phyloP scores from a whole-genome alignment of 78 protist species.

The Tieghemostelium lacteum region DNA sequence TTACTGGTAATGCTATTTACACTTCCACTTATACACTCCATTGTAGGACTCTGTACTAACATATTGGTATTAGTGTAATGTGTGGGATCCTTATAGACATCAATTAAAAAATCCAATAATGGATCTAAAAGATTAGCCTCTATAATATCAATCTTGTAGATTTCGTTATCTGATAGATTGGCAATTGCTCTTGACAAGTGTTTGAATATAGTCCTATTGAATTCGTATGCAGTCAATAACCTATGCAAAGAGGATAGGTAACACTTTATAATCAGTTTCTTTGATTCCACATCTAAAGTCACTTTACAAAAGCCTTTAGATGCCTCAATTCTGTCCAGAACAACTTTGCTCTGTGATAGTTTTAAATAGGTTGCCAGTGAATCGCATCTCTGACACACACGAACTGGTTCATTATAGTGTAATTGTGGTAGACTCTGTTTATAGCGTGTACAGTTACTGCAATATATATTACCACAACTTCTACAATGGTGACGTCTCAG shows the following conservation, averaged over 20 bases:
- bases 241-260: not conserved
- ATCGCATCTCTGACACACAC: constrained; percentile 63
- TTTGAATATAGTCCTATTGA: constrained; percentile 11
- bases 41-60: too few species aligned
- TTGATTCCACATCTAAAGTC: not conserved
- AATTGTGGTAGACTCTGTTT: constrained; percentile 58
- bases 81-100: not conserved
- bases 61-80: too few species aligned
- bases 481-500: constrained; percentile 67
- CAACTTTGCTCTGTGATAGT: not conserved
- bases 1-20: not conserved
- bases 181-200: constrained; percentile 33
- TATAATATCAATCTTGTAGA: constrained; percentile 33
- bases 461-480: constrained; percentile 67
- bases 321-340: constrained; percentile 9
- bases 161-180: constrained; percentile 56
- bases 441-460: constrained; percentile 52
- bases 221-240: not conserved
- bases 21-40: not conserved
- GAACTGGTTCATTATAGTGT: constrained; percentile 69
- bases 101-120: constrained; percentile 24
- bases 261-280: constrained; percentile 38
- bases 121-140: constrained; percentile 24
- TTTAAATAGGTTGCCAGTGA: constrained; percentile 26
- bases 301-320: constrained; percentile 48